Conservation (phyloP, 1,139 yeast genomes). For the Debaryomycetaceae sp. region DNA sequence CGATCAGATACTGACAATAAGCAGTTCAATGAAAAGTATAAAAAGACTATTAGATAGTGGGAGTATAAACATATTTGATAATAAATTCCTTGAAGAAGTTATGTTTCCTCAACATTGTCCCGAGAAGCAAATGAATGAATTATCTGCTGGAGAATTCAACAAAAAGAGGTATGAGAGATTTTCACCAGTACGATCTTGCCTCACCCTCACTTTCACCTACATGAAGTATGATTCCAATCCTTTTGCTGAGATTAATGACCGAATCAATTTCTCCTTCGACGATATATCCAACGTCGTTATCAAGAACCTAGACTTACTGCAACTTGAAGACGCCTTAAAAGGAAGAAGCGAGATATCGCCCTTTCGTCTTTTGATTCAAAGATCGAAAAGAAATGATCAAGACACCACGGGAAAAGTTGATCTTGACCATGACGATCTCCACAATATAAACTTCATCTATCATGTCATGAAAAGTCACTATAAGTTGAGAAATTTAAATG, state of each 20-base stretch:
- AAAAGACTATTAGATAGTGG: conserved; percentile 8
- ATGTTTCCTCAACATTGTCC: conserved; percentile 12
- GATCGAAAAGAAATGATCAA: neutral
- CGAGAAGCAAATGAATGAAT: conserved; percentile 5
- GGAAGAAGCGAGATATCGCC: conserved; percentile 27
- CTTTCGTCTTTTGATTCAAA: conserved; percentile 25
- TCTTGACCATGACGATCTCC: conserved; percentile 24
- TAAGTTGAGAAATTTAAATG: conserved; percentile 29
- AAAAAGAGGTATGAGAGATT: neutral
- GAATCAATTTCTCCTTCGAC: conserved; percentile 28
- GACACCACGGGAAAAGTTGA: neutral
- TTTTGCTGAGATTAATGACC: conserved; percentile 21
- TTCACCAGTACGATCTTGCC: conserved; percentile 18
- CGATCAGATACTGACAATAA: conserved; percentile 11
- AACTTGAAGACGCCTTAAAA: conserved; percentile 25
- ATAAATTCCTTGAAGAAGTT: conserved; percentile 8
- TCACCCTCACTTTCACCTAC: conserved; percentile 35
- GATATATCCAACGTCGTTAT: conserved; percentile 19
- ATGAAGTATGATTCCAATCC: conserved; percentile 34
- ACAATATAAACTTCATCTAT: conserved; percentile 31
- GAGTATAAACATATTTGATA: conserved; percentile 11
- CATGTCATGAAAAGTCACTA: conserved; percentile 30
- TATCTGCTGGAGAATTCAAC: conserved; percentile 13
- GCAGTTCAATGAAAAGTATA: conserved; percentile 9
- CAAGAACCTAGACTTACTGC: conserved; percentile 16